phyloP scores from a whole-genome alignment of 257 asterid species.

The Lantana camara region DNA sequence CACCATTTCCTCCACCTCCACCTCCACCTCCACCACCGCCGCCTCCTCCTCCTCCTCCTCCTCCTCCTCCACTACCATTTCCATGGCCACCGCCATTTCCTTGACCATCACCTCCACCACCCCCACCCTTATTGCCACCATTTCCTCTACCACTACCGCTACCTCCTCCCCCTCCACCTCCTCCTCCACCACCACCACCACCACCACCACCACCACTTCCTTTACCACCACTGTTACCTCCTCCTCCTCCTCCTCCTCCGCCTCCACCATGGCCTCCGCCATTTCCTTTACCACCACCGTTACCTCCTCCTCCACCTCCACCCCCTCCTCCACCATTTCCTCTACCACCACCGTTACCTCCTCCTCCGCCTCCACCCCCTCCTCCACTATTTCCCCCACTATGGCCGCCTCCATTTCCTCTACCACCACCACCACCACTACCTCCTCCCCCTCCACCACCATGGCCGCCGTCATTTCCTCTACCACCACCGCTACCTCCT shows the following conservation, averaged over 20 bases:
- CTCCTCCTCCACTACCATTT: not conserved
- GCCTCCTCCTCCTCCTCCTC: not conserved
- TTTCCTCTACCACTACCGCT: not conserved
- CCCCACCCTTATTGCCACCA: not conserved
- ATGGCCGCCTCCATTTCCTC: not conserved
- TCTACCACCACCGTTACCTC: not conserved
- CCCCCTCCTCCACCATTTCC: conserved; percentile 20
- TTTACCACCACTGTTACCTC: not conserved
- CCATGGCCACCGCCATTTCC: conserved; percentile 16
- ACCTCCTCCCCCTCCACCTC: conserved; percentile 21
- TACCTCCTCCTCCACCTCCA: conserved; percentile 14
- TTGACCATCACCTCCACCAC: not conserved
- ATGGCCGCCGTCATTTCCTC: not conserved
- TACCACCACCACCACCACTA: conserved; percentile 27
- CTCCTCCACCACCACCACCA: not conserved
- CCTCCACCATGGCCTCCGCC: not conserved
- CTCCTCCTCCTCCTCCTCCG: conserved; percentile 11
- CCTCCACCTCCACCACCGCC: conserved; percentile 11
- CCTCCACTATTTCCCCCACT: not conserved
- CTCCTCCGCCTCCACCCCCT: conserved; percentile 6
- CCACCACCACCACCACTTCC: not conserved
- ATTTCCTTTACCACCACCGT: not conserved
- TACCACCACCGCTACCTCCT: conserved; percentile 32
- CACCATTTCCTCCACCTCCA: not conserved
- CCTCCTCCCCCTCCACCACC: conserved; percentile 45